Evolutionary conservation across 306 rosid species (phyloP).

Genomic region (Trifolium repens): DNA sequence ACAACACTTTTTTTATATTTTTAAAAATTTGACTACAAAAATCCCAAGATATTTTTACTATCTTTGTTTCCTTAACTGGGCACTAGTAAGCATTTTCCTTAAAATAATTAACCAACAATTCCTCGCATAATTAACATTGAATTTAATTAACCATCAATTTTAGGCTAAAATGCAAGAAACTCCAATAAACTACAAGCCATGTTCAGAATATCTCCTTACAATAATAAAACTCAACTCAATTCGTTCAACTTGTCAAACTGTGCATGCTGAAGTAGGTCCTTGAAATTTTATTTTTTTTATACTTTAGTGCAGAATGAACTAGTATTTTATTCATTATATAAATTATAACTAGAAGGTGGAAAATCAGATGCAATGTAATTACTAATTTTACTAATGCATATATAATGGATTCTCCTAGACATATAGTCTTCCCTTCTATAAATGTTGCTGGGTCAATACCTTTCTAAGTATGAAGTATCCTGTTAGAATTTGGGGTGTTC

Average conservation of each 20-base stretch:
- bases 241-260: conserved; percentile 23
- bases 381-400: background rate
- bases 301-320: background rate
- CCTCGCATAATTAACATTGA: conserved; percentile 11
- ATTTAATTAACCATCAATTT: conserved; percentile 3
- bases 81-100: too few species aligned
- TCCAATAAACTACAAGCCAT: background rate
- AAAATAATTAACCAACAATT: background rate
- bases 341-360: background rate
- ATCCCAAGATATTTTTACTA: too few species aligned
- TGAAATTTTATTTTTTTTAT: background rate
- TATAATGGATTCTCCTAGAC: too few species aligned
- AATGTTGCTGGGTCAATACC: too few species aligned
- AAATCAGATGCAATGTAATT: background rate
- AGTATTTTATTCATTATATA: background rate
- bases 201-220: background rate
- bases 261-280: background rate
- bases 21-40: too few species aligned
- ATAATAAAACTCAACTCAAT: background rate
- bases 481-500: too few species aligned
- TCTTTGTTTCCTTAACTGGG: too few species aligned
- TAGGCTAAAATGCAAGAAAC: conserved; percentile 22
- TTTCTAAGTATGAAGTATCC: too few species aligned
- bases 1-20: too few species aligned
- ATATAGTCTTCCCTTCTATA: too few species aligned